Evolutionary conservation across 2,329 filamentous ascomycete genomes (phyloP).

Genomic region (Metarhizium sp.): DNA sequence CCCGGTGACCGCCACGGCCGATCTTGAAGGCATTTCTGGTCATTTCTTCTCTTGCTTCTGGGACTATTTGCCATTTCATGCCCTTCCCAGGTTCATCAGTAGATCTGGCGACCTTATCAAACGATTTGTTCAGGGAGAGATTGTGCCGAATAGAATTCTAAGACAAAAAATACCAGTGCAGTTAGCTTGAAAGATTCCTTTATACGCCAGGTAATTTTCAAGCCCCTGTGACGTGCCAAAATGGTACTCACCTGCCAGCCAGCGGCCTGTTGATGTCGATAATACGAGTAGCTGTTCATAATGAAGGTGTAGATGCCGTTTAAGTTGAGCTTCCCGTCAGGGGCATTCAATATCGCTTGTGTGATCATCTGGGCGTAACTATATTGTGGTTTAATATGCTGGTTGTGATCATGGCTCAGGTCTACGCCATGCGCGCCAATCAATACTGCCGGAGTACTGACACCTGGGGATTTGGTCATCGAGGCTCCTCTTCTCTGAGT

Average conservation of each 20-base stretch:
- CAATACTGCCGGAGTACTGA: slow-evolving; percentile 27
- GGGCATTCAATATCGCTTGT: slow-evolving; percentile 82
- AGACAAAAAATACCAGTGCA: neutral
- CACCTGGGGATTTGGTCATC: slow-evolving; percentile 20
- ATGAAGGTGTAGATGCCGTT: slow-evolving; percentile 93
- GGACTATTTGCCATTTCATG: slow-evolving; percentile 96
- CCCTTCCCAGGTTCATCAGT: slow-evolving; percentile 96
- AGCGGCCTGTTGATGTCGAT: slow-evolving; percentile 63
- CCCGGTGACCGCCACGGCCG: slow-evolving; percentile 54
- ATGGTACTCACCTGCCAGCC: slow-evolving; percentile 73
- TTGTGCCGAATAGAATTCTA: slow-evolving; percentile 97
- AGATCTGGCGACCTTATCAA: slow-evolving; percentile 83
- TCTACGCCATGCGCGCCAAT: slow-evolving; percentile 50
- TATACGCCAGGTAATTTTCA: neutral
- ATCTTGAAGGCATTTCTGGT: slow-evolving; percentile 59
- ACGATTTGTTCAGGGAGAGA: slow-evolving; percentile 86
- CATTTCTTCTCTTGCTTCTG: slow-evolving; percentile 80
- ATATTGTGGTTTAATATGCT: slow-evolving; percentile 88
- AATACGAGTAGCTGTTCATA: slow-evolving; percentile 85
- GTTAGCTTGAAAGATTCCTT: neutral
- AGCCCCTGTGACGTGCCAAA: neutral
- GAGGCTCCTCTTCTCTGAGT: slow-evolving; percentile 19
- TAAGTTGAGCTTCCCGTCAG: slow-evolving; percentile 81
- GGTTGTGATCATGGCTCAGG: slow-evolving; percentile 72
- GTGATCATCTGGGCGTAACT: slow-evolving; percentile 97